These are phyloP conservation scores for Diaporthe nobilis DNA, from an alignment of 2,329 filamentous ascomycete species.

Conservation along the genomic window DNA sequence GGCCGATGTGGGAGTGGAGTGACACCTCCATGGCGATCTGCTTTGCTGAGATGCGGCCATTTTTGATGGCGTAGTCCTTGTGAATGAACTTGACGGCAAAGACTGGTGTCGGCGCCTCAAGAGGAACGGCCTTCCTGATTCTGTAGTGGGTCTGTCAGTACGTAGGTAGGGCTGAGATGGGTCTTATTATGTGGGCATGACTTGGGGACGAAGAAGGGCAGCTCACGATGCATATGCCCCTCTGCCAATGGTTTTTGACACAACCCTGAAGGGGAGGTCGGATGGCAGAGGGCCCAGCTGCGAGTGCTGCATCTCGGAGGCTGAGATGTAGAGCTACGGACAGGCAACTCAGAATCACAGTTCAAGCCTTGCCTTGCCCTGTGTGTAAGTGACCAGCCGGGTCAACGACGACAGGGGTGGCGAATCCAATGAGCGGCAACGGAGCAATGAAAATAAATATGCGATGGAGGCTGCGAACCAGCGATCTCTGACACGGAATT, in stretches of 20 bases:
- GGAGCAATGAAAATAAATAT: not conserved
- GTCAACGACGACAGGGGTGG: slow-evolving; percentile 20
- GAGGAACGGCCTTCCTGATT: slow-evolving; percentile 92
- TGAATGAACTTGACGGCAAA: slow-evolving; percentile 99
- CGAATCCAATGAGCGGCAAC: slow-evolving; percentile 18
- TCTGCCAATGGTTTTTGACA: slow-evolving; percentile 96
- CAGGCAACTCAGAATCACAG: slow-evolving; percentile 1
- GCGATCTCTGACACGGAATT: not conserved
- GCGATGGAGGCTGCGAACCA: slow-evolving; percentile 27
- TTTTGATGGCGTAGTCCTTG: slow-evolving; percentile 91
- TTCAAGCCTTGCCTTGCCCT: slow-evolving; percentile 4
- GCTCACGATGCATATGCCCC: slow-evolving; percentile 96
- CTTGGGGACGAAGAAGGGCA: slow-evolving; percentile 26
- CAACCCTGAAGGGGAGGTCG: slow-evolving; percentile 91
- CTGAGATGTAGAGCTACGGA: slow-evolving; percentile 35
- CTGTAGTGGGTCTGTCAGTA: slow-evolving; percentile 60
- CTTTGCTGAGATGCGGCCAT: slow-evolving; percentile 89
- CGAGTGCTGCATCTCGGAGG: slow-evolving; percentile 74
- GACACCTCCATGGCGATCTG: slow-evolving; percentile 94
- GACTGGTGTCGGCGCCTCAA: slow-evolving; percentile 77
- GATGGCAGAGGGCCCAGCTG: slow-evolving; percentile 88
- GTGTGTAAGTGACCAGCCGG: slow-evolving; percentile 15
- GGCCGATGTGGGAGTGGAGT: slow-evolving; percentile 88
- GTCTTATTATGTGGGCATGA: slow-evolving; percentile 38
- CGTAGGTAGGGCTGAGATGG: slow-evolving; percentile 35